Base-by-base conservation (phyloP, 208 protist genomes). In the Crithidia fasciculata region DNA sequence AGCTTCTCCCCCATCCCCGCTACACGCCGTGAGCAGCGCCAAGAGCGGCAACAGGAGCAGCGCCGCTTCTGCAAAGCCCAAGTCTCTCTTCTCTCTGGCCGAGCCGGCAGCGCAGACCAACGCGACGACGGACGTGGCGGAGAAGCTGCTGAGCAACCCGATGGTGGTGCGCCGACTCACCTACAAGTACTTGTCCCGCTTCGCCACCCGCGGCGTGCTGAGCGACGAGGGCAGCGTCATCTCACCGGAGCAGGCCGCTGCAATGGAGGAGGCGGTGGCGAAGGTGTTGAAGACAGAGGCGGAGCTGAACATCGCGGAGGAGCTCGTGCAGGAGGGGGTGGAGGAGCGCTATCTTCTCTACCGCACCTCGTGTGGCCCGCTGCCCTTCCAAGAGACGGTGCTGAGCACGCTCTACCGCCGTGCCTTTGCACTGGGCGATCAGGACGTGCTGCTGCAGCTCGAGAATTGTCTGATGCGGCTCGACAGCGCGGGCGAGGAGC, bases 261-360 rank as follows among this genome's bases (percentile, higher is more conserved):
- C 60, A 53, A 54, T 80, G 56, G 68, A 80, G 8, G 60, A 50
- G 9, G 68, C 68, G 62, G 68, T 74, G 52, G 16, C 61, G 47
- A 52, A n/a, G 41, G 72, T 70, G 28, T 52, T 76, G 53, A 9
- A 5, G 8, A 72, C 54, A 2, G 57, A 59, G 19, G 72, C 80
- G 37, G 82, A 92, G 59, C 54, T 52, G 4, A 7, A 56, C 15
- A 67, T 71, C 6, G 76, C 87, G 37, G 54, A 84, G 6, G 54
- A 72, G 10, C 53, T 95, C 4, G 55, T 94, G 50, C 76, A 74
- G 43, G 88, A 93, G n/a, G 87, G 83, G 2, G 72, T 95, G 28
- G 88, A 94, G 69, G 86, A 95, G 49, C 82, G 89, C n/a, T 94
- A 95, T 72, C 45, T 90, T 7, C 72, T 97, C 12, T 97, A 95